A percentile compares a stretch with the other conserved stretches of the same genome.
These are phyloP conservation scores for Phytophthora europaea DNA, from an alignment of 352 stramenopile species.

Conservation along the genomic window DNA sequence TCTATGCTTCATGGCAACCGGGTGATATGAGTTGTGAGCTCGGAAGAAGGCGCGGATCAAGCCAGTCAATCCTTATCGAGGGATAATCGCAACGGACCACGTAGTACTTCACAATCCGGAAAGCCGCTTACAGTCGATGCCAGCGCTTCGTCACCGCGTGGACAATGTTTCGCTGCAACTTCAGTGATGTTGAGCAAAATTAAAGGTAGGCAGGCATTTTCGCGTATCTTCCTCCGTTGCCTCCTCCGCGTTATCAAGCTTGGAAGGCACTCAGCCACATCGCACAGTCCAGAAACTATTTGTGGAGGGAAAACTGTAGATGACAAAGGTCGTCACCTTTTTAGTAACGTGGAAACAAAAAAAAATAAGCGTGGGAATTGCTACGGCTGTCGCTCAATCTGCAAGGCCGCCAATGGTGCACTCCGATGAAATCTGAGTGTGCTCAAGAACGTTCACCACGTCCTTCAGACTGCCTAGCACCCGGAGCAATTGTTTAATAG, in stretches of 20 bases:
- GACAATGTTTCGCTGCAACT: no score
- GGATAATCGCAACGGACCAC: neutral
- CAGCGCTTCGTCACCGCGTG: neutral
- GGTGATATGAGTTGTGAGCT: neutral
- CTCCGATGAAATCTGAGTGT: neutral
- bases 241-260: no score
- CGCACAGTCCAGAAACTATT: no score
- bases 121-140: neutral
- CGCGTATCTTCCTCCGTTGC: no score
- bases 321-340: neutral
- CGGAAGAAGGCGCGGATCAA: no score
- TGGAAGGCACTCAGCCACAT: no score
- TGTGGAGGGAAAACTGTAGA: no score
- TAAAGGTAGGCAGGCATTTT: no score
- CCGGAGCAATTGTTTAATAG: neutral
- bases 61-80: neutral
- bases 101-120: neutral
- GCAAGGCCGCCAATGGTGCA: neutral
- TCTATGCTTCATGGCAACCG: neutral
- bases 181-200: no score
- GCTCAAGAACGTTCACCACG: neutral
- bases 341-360: neutral
- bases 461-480: neutral
- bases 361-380: neutral
- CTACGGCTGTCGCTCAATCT: neutral